A percentile compares a stretch with the other conserved stretches of the same genome.
Conservation (phyloP, 2,329 filamentous ascomycete species). For the Trichophaea hybrida region DNA sequence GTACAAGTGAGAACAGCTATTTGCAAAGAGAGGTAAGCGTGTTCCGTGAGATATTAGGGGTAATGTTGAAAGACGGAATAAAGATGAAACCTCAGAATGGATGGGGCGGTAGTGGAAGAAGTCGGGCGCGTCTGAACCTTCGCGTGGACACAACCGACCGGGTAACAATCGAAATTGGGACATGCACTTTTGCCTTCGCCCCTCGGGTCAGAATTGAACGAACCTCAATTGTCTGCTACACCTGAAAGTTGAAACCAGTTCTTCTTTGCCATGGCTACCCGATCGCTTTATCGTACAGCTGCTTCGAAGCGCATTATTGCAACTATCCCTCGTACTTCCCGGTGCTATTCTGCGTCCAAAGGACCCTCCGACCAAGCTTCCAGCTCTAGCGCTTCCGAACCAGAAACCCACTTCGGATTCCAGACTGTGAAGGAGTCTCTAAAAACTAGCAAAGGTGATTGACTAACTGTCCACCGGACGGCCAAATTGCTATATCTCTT, state of each 20-base stretch:
- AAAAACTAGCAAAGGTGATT: constrained; percentile 52
- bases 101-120: not conserved
- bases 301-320: constrained; percentile 9
- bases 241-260: constrained; percentile 2
- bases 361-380: constrained; percentile 5
- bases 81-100: too few species aligned
- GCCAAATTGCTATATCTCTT: not conserved
- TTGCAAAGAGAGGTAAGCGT: not conserved
- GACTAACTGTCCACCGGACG: not conserved
- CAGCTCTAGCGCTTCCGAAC: constrained; percentile 31
- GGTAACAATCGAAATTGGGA: not conserved
- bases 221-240: not conserved
- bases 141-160: not conserved
- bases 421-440: constrained; percentile 67
- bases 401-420: constrained; percentile 81
- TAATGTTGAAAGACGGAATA: not conserved
- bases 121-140: not conserved
- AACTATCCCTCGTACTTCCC: constrained; percentile 4
- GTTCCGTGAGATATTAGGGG: not conserved
- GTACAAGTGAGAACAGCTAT: not conserved
- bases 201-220: not conserved
- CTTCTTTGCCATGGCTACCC: not conserved
- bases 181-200: not conserved
- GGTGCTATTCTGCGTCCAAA: constrained; percentile 12
- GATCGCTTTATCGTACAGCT: constrained; percentile 4